phyloP scores from a whole-genome alignment of 2,329 filamentous ascomycete genomes.

The Exserohilum rostratum region DNA sequence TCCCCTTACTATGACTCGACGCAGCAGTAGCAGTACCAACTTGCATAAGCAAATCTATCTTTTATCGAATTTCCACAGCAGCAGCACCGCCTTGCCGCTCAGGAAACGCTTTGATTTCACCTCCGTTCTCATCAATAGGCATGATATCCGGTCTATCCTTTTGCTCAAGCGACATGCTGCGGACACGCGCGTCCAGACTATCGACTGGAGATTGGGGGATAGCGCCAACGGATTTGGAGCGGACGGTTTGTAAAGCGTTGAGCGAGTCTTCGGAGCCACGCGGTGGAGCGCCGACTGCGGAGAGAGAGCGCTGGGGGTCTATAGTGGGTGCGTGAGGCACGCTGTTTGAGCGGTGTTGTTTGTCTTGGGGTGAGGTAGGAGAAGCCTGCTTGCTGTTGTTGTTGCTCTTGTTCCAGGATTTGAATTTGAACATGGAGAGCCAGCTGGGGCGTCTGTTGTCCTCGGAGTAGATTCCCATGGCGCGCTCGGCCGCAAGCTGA shows the following conservation, averaged over 20 bases:
- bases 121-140: conserved; percentile 17
- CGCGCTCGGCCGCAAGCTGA: conserved; percentile 30
- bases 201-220: conserved; percentile 30
- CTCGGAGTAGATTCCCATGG: conserved; percentile 20
- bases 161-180: conserved; percentile 21
- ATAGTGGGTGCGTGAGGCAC: conserved; percentile 18
- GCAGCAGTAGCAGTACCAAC: conserved; percentile 36
- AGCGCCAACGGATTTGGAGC: conserved; percentile 44
- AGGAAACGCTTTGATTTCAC: conserved; percentile 11
- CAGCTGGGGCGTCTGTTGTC: conserved; percentile 40
- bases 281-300: conserved; percentile 20
- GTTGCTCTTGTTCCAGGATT: conserved; percentile 34
- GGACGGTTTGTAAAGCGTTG: conserved; percentile 32
- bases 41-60: conserved; percentile 36
- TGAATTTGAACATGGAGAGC: conserved; percentile 39
- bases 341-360: conserved; percentile 31
- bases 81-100: conserved; percentile 3
- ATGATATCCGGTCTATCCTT: conserved; percentile 9
- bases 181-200: conserved; percentile 34
- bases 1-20: conserved; percentile 27
- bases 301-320: conserved; percentile 39
- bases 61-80: conserved; percentile 19
- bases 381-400: too few relatives aligned
- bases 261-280: conserved; percentile 18
- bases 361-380: background rate